These are phyloP conservation scores for Dissophora ornata DNA, from an alignment of 192 early-diverging fungal species.

Conservation along the genomic window DNA sequence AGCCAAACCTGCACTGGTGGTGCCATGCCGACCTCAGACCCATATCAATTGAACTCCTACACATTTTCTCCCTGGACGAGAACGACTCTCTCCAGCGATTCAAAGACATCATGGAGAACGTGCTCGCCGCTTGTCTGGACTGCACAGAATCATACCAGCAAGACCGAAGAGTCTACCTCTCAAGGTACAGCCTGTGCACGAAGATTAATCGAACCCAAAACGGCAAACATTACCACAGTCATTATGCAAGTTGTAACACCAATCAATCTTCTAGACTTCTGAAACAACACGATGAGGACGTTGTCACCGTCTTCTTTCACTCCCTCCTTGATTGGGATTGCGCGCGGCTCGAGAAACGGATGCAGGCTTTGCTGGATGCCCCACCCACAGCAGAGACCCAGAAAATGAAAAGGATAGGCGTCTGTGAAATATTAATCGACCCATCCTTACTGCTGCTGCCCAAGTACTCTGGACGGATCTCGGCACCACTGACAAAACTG, in stretches of 20 bases:
- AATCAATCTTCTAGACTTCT: conserved; percentile 7
- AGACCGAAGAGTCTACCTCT: conserved; percentile 26
- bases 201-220: not conserved
- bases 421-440: conserved; percentile 41
- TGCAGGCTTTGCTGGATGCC: not conserved
- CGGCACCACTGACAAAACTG: conserved; percentile 11
- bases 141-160: conserved; percentile 33
- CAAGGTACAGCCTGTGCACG: conserved; percentile 1
- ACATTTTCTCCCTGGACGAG: conserved; percentile 26
- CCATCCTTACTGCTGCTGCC: conserved; percentile 14
- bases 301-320: conserved; percentile 21
- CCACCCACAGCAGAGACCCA: not conserved
- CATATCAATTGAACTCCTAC: conserved; percentile 19
- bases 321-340: conserved; percentile 33
- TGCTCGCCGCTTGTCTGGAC: conserved; percentile 19
- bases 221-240: too few species aligned
- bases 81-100: conserved; percentile 9
- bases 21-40: conserved; percentile 31
- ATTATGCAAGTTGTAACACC: too few species aligned
- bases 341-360: conserved; percentile 11
- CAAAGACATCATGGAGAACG: conserved; percentile 20
- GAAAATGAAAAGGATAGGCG: conserved; percentile 15
- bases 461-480: conserved; percentile 5
- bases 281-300: conserved; percentile 14
- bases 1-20: conserved; percentile 43